Conservation (phyloP, 345 rosid genomes). For the Syzygium oleosum region DNA sequence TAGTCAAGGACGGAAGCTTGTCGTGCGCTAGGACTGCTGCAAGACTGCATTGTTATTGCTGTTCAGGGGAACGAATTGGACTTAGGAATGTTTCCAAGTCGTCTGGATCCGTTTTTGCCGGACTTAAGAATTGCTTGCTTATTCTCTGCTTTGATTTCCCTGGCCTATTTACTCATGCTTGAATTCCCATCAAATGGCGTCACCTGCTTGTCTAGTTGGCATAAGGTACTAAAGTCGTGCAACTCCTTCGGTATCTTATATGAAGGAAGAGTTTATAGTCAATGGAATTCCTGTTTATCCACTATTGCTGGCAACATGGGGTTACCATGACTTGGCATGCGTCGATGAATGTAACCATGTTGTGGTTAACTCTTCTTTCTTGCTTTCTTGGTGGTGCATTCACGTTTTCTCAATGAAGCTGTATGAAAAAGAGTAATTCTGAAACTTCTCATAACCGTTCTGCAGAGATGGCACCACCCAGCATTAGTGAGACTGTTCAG, state of each 20-base stretch:
- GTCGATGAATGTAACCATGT: neutral
- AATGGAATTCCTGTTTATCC: neutral
- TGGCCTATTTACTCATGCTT: neutral
- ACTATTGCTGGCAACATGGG: neutral
- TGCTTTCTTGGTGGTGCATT: neutral
- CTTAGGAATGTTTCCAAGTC: neutral
- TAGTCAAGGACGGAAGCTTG: neutral
- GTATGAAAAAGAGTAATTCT: neutral
- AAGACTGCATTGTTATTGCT: neutral
- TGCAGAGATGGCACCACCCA: conserved; percentile 65
- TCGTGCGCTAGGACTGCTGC: neutral
- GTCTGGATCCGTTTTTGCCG: neutral
- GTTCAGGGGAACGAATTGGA: neutral
- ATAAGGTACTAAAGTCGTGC: neutral
- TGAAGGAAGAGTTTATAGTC: neutral
- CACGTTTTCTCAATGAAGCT: neutral
- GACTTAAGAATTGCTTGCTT: neutral
- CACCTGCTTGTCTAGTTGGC: neutral
- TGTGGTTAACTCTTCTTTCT: neutral
- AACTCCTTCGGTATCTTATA: neutral
- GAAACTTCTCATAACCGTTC: neutral
- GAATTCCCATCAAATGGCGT: neutral
- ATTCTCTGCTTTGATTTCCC: neutral
- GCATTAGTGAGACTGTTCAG: conserved; percentile 20
- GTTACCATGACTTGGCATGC: neutral